A percentile compares a stretch with the other conserved stretches of the same genome.
phyloP scores from a whole-genome alignment of 1,139 yeast genomes.

The Eremothecium sinecaudum region DNA sequence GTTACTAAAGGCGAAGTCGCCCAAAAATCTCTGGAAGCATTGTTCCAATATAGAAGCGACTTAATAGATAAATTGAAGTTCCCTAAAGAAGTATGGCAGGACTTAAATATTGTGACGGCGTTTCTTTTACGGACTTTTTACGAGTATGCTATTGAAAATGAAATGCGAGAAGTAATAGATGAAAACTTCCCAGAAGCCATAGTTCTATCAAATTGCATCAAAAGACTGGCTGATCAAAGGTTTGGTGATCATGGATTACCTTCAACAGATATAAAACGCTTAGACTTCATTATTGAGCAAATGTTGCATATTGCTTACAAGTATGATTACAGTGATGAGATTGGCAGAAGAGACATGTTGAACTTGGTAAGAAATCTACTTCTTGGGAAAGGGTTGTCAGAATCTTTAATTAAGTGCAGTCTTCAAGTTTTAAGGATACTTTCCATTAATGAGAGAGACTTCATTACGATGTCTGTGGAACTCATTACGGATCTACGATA shows the following conservation, averaged over 20 bases:
- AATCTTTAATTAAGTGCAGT: conserved; percentile 46
- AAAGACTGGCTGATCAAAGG: conserved; percentile 40
- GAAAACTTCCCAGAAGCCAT: conserved; percentile 73
- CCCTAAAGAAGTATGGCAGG: conserved; percentile 54
- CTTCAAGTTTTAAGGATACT: conserved; percentile 59
- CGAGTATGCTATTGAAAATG: conserved; percentile 49
- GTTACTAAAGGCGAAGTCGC: conserved; percentile 59
- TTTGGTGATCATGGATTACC: conserved; percentile 29
- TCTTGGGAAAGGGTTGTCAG: conserved; percentile 41
- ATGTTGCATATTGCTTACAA: conserved; percentile 56
- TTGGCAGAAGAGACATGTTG: conserved; percentile 77
- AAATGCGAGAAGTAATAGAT: conserved; percentile 52
- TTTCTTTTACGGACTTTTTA: conserved; percentile 63
- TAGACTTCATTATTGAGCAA: conserved; percentile 71
- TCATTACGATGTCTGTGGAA: conserved; percentile 77
- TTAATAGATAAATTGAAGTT: conserved; percentile 49
- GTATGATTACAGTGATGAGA: conserved; percentile 84
- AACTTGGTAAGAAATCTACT: conserved; percentile 58
- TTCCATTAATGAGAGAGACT: conserved; percentile 75
- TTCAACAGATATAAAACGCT: conserved; percentile 40
- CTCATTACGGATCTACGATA: conserved; percentile 78
- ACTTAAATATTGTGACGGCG: conserved; percentile 64
- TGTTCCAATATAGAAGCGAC: conserved; percentile 58
- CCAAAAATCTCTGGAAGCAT: conserved; percentile 52
- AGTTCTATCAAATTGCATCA: conserved; percentile 41